These are phyloP conservation scores for Apiospora koreana DNA, from an alignment of 2,329 filamentous ascomycete genomes.

Conservation along the genomic window DNA sequence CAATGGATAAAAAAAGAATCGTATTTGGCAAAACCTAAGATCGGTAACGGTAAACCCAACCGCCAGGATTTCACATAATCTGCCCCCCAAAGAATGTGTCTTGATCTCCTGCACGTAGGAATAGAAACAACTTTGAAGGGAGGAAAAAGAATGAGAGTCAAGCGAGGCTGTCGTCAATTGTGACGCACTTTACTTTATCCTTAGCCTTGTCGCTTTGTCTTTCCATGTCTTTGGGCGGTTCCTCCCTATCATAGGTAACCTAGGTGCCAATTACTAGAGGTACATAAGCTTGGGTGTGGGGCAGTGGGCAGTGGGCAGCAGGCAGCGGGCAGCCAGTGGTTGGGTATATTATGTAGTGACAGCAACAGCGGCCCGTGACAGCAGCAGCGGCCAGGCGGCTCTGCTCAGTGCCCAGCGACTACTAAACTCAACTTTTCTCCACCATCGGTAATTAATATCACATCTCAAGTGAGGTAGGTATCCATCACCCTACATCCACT, in stretches of 20 bases:
- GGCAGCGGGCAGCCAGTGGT: too few species aligned
- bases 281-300: neutral
- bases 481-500: neutral
- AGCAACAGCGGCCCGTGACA: too few species aligned
- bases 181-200: neutral
- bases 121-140: neutral
- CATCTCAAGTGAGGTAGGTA: neutral
- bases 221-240: neutral
- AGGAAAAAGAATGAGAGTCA: neutral
- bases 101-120: neutral
- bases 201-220: neutral
- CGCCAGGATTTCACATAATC: neutral
- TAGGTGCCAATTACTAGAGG: neutral
- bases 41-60: neutral
- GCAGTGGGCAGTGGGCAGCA: too few species aligned
- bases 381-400: too few species aligned
- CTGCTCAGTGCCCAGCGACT: too few species aligned
- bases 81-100: neutral
- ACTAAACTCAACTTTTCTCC: neutral
- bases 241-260: too few species aligned
- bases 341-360: too few species aligned
- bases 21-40: neutral
- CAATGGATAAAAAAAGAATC: neutral
- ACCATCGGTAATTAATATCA: neutral
- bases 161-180: constrained; percentile 1